These are phyloP conservation scores for Fraxinus ornus DNA, from an alignment of 305 asterid genomes.

Conservation along the genomic window DNA sequence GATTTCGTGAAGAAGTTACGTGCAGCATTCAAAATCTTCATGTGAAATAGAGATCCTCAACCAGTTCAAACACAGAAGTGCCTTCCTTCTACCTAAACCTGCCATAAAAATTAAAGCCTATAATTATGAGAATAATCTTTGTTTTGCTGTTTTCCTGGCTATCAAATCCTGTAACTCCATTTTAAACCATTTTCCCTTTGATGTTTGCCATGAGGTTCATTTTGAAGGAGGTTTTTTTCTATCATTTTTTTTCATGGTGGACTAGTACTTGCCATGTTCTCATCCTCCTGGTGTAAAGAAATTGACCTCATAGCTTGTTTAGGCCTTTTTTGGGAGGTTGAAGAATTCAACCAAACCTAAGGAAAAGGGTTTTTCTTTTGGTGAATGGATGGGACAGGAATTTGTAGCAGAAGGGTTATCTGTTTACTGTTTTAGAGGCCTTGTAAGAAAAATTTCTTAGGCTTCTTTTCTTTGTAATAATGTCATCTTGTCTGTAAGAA, in stretches of 20 bases:
- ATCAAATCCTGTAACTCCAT: conserved; percentile 24
- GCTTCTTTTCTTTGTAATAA: conserved; percentile 27
- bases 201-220: conserved; percentile 39
- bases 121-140: not conserved
- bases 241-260: conserved; percentile 35
- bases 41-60: conserved; percentile 10
- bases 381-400: conserved; percentile 22
- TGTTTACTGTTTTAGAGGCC: conserved; percentile 34
- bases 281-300: conserved; percentile 35
- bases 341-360: conserved; percentile 23
- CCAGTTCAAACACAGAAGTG: not conserved
- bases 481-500: conserved; percentile 16
- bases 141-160: conserved; percentile 5
- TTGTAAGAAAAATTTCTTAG: conserved; percentile 8
- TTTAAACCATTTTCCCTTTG: conserved; percentile 13
- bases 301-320: conserved; percentile 34
- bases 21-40: conserved; percentile 32
- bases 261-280: conserved; percentile 34
- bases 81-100: not conserved
- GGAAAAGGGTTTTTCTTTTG: conserved; percentile 25
- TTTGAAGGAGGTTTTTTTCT: conserved; percentile 36
- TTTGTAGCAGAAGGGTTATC: conserved; percentile 8
- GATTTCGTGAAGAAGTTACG: conserved; percentile 47
- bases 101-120: not conserved
- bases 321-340: conserved; percentile 35